These are phyloP conservation scores for Psilocybe subaeruginosa DNA, from an alignment of 768 basidiomycete genomes.

Conservation along the genomic window DNA sequence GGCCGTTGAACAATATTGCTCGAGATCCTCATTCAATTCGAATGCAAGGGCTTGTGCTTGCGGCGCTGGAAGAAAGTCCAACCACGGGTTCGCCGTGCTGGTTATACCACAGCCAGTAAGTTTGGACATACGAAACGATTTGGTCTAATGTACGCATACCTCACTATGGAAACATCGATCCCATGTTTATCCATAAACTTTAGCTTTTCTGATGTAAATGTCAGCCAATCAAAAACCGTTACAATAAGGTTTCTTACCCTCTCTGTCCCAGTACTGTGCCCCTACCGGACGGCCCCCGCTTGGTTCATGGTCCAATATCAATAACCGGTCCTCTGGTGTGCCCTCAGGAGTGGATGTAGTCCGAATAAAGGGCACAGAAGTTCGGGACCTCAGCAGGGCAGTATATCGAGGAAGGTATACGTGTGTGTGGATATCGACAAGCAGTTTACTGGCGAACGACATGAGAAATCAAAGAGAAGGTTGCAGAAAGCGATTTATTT, in stretches of 20 bases:
- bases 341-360: constrained; percentile 45
- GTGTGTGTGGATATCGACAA: constrained; percentile 88
- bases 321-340: constrained; percentile 62
- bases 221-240: neutral
- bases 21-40: constrained; percentile 78
- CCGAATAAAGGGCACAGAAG: constrained; percentile 69
- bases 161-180: constrained; percentile 80
- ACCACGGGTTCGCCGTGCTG: constrained; percentile 90
- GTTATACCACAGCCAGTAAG: constrained; percentile 5
- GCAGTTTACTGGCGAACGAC: constrained; percentile 34
- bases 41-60: constrained; percentile 68
- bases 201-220: constrained; percentile 53
- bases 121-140: neutral
- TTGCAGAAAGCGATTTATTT: neutral
- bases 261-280: constrained; percentile 79
- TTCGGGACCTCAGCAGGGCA: constrained; percentile 64
- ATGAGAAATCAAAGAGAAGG: constrained; percentile 9
- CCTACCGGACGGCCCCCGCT: constrained; percentile 81
- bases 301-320: constrained; percentile 82
- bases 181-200: constrained; percentile 84
- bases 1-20: constrained; percentile 74
- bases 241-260: constrained; percentile 23
- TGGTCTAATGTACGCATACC: constrained; percentile 39
- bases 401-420: constrained; percentile 84
- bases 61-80: constrained; percentile 78